These are phyloP conservation scores for Neoconidiobolus thromboides DNA, from an alignment of 371 early-diverging fungal species.

Conservation along the genomic window DNA sequence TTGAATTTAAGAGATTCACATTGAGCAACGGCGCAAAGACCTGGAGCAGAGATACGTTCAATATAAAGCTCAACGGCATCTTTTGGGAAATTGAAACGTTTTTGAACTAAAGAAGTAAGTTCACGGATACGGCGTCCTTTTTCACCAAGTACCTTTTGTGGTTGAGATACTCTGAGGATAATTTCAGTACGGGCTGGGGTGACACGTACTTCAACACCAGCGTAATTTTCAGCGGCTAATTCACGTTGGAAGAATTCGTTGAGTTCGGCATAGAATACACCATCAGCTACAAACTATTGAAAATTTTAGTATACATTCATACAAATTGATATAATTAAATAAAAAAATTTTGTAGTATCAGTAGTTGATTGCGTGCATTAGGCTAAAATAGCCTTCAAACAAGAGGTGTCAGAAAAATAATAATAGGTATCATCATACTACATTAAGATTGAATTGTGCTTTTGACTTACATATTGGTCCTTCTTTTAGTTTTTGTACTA, in stretches of 20 bases:
- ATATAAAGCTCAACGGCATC: constrained; percentile 95
- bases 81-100: constrained; percentile 97
- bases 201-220: constrained; percentile 97
- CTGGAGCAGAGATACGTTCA: constrained; percentile 96
- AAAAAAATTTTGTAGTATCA: not conserved
- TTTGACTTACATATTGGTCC: no score
- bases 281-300: constrained; percentile 90
- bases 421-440: not conserved
- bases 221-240: constrained; percentile 71
- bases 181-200: constrained; percentile 98
- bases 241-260: constrained; percentile 97
- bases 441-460: not conserved
- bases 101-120: constrained; percentile 94
- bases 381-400: not conserved
- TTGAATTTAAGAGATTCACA: constrained; percentile 97
- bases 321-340: not conserved
- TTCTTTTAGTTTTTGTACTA: no score
- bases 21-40: constrained; percentile 98
- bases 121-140: constrained; percentile 98
- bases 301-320: not conserved
- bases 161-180: constrained; percentile 97
- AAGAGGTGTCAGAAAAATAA: constrained; percentile 1
- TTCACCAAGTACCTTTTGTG: constrained; percentile 96
- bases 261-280: constrained; percentile 98
- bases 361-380: not conserved